These are phyloP conservation scores for Anthracocystis walkeri DNA, from an alignment of 1,284 basidiomycete genomes.

Conservation along the genomic window DNA sequence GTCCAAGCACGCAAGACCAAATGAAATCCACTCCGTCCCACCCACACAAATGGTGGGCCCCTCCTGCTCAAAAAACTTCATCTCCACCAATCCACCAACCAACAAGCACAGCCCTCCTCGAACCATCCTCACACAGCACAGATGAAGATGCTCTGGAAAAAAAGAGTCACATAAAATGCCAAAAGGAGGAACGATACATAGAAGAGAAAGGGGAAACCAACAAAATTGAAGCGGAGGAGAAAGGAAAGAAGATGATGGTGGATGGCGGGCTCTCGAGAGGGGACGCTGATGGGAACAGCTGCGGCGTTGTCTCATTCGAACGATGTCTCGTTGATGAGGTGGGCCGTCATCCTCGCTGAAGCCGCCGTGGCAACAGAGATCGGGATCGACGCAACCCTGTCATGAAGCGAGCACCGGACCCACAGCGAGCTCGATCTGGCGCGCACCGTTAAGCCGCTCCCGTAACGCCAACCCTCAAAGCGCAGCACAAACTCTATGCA, in stretches of 20 bases:
- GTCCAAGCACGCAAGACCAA: neutral
- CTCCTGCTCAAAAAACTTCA: too few relatives aligned
- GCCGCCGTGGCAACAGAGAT: too few relatives aligned
- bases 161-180: neutral
- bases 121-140: too few relatives aligned
- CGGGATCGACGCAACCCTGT: too few relatives aligned
- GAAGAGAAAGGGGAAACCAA: neutral
- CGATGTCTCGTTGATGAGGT: too few relatives aligned
- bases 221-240: neutral
- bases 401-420: too few relatives aligned
- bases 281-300: too few relatives aligned
- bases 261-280: neutral
- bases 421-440: too few relatives aligned
- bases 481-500: conserved; percentile 19
- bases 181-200: neutral
- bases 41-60: neutral
- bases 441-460: neutral
- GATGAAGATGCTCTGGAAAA: too few relatives aligned
- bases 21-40: neutral
- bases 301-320: too few relatives aligned
- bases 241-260: neutral
- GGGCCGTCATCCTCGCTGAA: too few relatives aligned
- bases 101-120: neutral
- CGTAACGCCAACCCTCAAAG: neutral
- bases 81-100: neutral